Base-by-base conservation (phyloP, 2,329 filamentous ascomycete genomes). In the Apiospora pterosperma region DNA sequence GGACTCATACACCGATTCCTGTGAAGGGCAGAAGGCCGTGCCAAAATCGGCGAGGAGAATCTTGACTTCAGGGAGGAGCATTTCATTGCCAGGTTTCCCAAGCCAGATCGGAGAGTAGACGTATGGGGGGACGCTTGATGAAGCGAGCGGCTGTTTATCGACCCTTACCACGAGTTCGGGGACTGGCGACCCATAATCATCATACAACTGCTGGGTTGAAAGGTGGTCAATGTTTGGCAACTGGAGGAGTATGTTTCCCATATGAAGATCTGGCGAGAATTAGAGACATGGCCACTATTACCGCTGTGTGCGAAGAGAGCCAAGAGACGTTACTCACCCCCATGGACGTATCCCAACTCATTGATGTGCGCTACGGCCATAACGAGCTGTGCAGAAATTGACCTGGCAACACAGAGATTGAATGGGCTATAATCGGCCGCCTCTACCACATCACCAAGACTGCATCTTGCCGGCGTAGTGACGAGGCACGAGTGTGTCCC, bases 1-100 rank as follows among this genome's bases (percentile, higher is more conserved):
- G 25, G 48, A 62, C 25, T 66, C n/a, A 44, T 63, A 62, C 70
- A 69, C 25, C 69, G 67, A 61, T 71, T 61, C 7, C 73, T 73
- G 63, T 14, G 64, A 41, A 4, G 72, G 73, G 7, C 68, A 67
- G 63, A 80, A 80, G 1, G 76, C 69, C 36, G 74, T 71, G 1
- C 77, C 77, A 70, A 79, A 81, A 61, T 80, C 78, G 11, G 63
- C 62, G 2, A 76, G 68, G 1, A 72, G 63, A 0, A 74, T 41
- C 5, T 66, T 66, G 1, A 72, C 67, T 14, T 79, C 77, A 10
- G 36, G 69, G 52, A 76, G 69, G 10, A 65, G 55, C 25, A 80
- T 38, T 6, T 74, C 63, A 5, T 78, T 68, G 61, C 74, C 74
- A 60, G 69, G 58, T 65, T 74, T 66, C 1, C 78, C 76, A 7